phyloP scores from a whole-genome alignment of 176 grass and related monocot genomes.

The Panicum miliaceum region DNA sequence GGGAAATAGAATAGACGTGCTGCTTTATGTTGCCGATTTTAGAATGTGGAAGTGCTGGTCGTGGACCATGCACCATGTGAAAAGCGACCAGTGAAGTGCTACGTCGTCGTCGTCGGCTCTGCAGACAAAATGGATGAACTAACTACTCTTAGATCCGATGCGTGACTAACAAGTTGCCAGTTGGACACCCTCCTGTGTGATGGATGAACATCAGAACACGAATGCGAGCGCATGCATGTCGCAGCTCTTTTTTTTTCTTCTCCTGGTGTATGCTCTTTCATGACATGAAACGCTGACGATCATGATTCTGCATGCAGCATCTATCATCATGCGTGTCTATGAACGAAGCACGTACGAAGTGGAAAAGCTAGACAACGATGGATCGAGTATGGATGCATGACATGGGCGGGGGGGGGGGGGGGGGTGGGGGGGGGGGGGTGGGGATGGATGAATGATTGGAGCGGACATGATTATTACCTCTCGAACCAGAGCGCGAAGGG shows the following conservation, averaged over 20 bases:
- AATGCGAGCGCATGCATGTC: not conserved
- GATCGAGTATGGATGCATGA: too few relatives aligned
- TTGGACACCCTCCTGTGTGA: not conserved
- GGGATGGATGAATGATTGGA: not conserved
- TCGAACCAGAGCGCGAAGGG: slow-evolving; percentile 91
- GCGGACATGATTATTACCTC: slow-evolving; percentile 33
- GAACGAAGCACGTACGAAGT: not conserved
- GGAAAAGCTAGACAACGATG: not conserved
- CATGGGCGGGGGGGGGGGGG: too few relatives aligned
- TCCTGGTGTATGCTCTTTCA: not conserved
- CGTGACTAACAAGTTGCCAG: not conserved
- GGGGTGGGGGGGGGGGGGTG: too few relatives aligned
- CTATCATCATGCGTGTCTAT: not conserved
- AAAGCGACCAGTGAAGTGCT: not conserved
- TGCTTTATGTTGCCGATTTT: slow-evolving; percentile 19
- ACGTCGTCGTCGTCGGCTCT: not conserved
- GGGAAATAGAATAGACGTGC: slow-evolving; percentile 11
- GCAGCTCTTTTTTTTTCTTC: not conserved
- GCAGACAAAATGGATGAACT: not conserved
- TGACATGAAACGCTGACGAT: not conserved
- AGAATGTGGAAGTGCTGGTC: slow-evolving; percentile 32
- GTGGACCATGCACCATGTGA: slow-evolving; percentile 43
- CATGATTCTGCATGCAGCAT: not conserved
- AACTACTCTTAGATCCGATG: not conserved
- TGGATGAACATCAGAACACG: not conserved